Percentiles rank a stretch among this genome's conserved stretches.
phyloP scores from a whole-genome alignment of 2,329 filamentous ascomycete species.

The Thyridium curvatum region DNA sequence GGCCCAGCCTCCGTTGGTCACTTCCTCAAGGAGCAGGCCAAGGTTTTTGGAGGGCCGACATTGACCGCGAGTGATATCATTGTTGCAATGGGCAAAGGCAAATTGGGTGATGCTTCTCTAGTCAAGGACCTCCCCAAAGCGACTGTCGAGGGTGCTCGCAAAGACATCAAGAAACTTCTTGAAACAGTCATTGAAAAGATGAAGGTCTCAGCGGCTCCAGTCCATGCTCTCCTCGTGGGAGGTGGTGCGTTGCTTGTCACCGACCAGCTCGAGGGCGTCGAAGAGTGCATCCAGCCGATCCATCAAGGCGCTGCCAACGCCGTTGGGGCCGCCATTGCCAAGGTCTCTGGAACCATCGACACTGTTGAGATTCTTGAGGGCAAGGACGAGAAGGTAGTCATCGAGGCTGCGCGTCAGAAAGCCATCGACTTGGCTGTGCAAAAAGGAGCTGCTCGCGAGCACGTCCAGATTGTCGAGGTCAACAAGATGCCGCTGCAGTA shows the following conservation, averaged over 20 bases:
- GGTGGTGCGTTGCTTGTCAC: conserved; percentile 49
- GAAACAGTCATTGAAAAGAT: not conserved
- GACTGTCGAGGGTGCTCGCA: conserved; percentile 14
- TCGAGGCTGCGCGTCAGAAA: too few species aligned
- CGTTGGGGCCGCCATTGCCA: conserved; percentile 53
- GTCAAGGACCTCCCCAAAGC: conserved; percentile 16
- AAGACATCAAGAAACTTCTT: conserved; percentile 28
- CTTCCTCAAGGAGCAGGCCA: conserved; percentile 37
- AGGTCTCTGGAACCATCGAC: conserved; percentile 22
- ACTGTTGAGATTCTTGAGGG: too few species aligned
- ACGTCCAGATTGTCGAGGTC: too few species aligned
- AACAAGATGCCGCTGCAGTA: conserved; percentile 25
- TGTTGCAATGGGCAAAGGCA: conserved; percentile 26
- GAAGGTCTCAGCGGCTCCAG: too few species aligned
- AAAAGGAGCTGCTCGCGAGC: too few species aligned
- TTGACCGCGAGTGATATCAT: conserved; percentile 48
- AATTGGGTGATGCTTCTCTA: conserved; percentile 21
- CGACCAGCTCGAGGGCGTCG: conserved; percentile 39
- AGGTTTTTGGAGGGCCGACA: conserved; percentile 45
- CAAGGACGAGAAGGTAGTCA: too few species aligned
- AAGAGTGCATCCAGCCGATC: conserved; percentile 41
- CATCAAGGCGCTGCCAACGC: conserved; percentile 53
- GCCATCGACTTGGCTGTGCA: too few species aligned
- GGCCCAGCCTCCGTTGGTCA: conserved; percentile 52
- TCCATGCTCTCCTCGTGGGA: conserved; percentile 39